Evolutionary conservation across 2,329 filamentous ascomycete genomes (phyloP).

Genomic region (Pseudogymnoascus sp.): DNA sequence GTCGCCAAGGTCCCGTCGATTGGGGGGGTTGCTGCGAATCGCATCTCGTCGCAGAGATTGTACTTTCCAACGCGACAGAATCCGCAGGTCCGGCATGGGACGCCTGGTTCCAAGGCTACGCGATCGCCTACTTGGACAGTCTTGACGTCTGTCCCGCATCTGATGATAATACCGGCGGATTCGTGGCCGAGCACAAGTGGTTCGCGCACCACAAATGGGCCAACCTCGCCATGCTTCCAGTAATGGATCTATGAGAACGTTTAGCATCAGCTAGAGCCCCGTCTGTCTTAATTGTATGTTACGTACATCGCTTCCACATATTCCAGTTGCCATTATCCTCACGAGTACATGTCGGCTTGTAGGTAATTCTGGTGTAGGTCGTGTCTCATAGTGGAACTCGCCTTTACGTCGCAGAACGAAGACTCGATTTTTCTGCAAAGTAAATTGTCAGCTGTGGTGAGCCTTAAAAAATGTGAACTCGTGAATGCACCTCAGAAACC

Average conservation of each 20-base stretch:
- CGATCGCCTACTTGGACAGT: slow-evolving; percentile 40
- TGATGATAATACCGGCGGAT: slow-evolving; percentile 37
- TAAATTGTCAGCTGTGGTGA: not conserved
- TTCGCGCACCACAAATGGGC: slow-evolving; percentile 39
- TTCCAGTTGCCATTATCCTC: slow-evolving; percentile 41
- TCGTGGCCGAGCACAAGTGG: slow-evolving; percentile 46
- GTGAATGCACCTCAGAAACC: not conserved
- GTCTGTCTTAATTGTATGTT: not conserved
- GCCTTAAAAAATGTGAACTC: not conserved
- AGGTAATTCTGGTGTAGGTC: slow-evolving; percentile 5
- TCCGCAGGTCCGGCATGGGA: slow-evolving; percentile 37
- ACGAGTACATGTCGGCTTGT: slow-evolving; percentile 12
- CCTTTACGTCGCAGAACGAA: slow-evolving; percentile 8
- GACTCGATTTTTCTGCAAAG: not conserved
- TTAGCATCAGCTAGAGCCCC: not conserved
- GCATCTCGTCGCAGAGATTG: slow-evolving; percentile 36
- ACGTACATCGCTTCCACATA: slow-evolving; percentile 58
- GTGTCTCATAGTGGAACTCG: slow-evolving; percentile 14
- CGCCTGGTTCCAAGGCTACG: slow-evolving; percentile 44
- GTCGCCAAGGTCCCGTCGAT: slow-evolving; percentile 35
- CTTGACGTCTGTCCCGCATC: slow-evolving; percentile 37
- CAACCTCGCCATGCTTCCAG: slow-evolving; percentile 43
- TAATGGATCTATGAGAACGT: slow-evolving; percentile 13
- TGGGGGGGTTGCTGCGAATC: slow-evolving; percentile 37
- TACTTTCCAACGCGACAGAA: slow-evolving; percentile 35